Evolutionary conservation across 1,284 basidiomycete genomes (phyloP), one percentile per base, ranked within the genome.

Genomic region (Psilocybe mexicana): DNA sequence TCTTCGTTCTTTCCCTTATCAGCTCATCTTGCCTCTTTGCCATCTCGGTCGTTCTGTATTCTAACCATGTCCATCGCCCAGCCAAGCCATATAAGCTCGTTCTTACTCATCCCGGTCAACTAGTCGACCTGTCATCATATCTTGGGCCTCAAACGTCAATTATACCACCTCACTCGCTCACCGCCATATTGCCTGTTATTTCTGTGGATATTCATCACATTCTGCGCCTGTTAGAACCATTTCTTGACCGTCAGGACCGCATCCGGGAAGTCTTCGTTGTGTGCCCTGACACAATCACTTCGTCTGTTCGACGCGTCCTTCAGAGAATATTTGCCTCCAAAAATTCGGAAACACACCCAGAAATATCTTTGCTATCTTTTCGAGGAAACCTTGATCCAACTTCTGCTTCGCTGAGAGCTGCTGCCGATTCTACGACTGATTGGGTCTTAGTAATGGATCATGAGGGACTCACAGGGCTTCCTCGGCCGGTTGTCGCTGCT

Each of bases 381-480:
- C 58, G 61, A 35, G 63, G 66, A 40, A 65, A 64, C n/a, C 26
- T 65, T 2, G 66, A 70, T 50, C 64, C 71, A 43, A 61, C 66
- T 38, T 58, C 65, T 11, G 76, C 72, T 28, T 51, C 74, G 10
- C 61, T 83, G 5, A 67, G 69, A 43, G 68, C 71, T 33, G 71
- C 75, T 33, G 64, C 70, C 3, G 74, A 74, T 18, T 68, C 76
- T 7, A 70, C 75, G 6, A 78, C 81, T 1, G 74, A 79, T 18
- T 82, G 80, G 77, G 65, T 83, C 6, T 74, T 88, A 23, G 53
- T 88, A 10, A 69, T 87, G 45, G 80, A 82, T 45, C 73, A 79
- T 43, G 47, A 8, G 23, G 68, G 63, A 24, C 45, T 69, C 18
- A 42, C 53, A 6, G 57, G 59, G 6, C 12, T 64, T 42, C 49